Conservation (phyloP, 768 basidiomycete genomes). For the Lactarius indigo region DNA sequence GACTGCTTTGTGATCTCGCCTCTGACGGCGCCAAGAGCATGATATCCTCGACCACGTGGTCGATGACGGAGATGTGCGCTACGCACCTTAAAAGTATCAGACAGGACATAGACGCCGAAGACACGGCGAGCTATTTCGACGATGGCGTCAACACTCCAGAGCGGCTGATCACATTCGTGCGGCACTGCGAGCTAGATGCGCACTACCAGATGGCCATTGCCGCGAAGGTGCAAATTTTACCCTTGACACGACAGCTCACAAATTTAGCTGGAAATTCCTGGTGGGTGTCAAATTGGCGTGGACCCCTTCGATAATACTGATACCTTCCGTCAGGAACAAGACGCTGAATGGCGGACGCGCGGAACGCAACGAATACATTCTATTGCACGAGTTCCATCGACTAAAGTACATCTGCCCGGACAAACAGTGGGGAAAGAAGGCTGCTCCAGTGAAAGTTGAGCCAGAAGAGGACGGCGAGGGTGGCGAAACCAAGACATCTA, state of each 20-base stretch:
- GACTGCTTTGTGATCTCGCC: constrained; percentile 87
- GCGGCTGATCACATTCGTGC: constrained; percentile 79
- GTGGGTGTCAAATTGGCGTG: constrained; percentile 41
- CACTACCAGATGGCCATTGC: constrained; percentile 98
- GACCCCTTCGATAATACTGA: neutral
- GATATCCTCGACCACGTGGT: constrained; percentile 98
- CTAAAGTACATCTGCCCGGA: constrained; percentile 97
- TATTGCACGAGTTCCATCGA: constrained; percentile 95
- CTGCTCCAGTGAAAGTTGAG: constrained; percentile 51
- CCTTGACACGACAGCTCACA: constrained; percentile 89
- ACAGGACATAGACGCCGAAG: constrained; percentile 95
- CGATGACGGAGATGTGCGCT: constrained; percentile 93
- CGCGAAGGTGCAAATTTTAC: constrained; percentile 88
- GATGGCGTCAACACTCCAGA: constrained; percentile 72
- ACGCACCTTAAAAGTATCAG: constrained; percentile 83
- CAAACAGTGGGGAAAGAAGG: constrained; percentile 82
- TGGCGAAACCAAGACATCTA: constrained; percentile 41
- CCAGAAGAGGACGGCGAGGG: constrained; percentile 46
- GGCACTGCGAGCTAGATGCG: constrained; percentile 93
- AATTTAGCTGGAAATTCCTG: constrained; percentile 96
- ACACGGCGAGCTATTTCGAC: constrained; percentile 89
- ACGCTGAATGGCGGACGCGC: constrained; percentile 96
- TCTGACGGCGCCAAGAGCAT: constrained; percentile 95
- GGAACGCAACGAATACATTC: constrained; percentile 98
- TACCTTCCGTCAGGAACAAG: constrained; percentile 68